Percentiles rank a stretch among this genome's conserved stretches.
phyloP scores from a whole-genome alignment of 805 yeast genomes.

The Nakazawaea anatomiae region DNA sequence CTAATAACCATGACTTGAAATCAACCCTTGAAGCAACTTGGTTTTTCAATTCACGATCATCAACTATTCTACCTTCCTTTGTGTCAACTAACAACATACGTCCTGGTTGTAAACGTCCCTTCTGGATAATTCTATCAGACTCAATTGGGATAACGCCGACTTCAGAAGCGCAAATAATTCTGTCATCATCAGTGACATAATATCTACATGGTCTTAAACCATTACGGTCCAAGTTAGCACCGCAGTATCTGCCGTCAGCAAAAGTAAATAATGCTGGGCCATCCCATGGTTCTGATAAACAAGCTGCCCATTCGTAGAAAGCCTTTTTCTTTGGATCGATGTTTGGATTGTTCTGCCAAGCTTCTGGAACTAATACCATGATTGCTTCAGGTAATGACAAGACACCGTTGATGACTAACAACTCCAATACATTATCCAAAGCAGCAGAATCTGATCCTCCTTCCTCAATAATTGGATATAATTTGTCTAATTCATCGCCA shows the following conservation, averaged over 20 bases:
- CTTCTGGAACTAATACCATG: constrained; percentile 96
- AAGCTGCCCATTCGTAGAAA: constrained; percentile 98
- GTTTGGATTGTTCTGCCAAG: constrained; percentile 84
- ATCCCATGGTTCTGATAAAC: constrained; percentile 99
- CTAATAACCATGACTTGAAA: constrained; percentile 89
- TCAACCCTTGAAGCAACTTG: constrained; percentile 78
- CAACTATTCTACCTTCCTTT: constrained; percentile 86
- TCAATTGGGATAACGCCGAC: constrained; percentile 94
- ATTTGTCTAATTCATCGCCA: constrained; percentile 85
- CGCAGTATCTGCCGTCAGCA: constrained; percentile 96
- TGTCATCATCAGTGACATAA: constrained; percentile 89
- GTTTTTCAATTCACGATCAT: constrained; percentile 81
- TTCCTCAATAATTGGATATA: constrained; percentile 94
- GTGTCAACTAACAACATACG: constrained; percentile 95
- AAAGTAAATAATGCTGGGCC: constrained; percentile 97
- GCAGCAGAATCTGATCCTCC: constrained; percentile 99
- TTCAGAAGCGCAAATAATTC: constrained; percentile 96
- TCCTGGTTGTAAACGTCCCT: constrained; percentile 95
- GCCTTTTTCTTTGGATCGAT: constrained; percentile 93
- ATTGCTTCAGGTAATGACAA: constrained; percentile 93
- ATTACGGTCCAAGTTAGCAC: constrained; percentile 96
- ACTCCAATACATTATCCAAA: constrained; percentile 89
- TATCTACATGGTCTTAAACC: constrained; percentile 98
- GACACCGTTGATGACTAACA: constrained; percentile 87
- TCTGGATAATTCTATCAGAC: constrained; percentile 73